These are phyloP conservation scores for Calonectria pseudoreteaudii DNA, from an alignment of 2,329 filamentous ascomycete genomes.

Conservation along the genomic window DNA sequence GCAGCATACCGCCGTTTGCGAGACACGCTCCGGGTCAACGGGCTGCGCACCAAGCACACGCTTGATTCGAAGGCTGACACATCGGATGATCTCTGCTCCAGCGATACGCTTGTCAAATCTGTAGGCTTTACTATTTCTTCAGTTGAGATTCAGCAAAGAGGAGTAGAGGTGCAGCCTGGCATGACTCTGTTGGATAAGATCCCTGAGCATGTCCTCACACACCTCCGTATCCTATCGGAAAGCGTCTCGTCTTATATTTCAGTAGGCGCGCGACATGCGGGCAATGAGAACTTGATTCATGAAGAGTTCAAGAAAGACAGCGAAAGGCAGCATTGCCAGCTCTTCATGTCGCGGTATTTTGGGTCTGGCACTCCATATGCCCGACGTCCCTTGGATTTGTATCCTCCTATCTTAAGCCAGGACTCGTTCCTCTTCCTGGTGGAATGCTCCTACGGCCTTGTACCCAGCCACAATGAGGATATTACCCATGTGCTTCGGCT, in stretches of 20 bases:
- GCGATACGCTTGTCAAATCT: slow-evolving; percentile 71
- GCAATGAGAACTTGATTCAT: slow-evolving; percentile 68
- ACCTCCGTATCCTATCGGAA: slow-evolving; percentile 89
- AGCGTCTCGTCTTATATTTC: slow-evolving; percentile 88
- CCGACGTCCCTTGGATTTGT: slow-evolving; percentile 57
- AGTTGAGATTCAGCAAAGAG: slow-evolving; percentile 91
- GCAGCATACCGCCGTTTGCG: slow-evolving; percentile 70
- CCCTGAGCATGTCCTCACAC: slow-evolving; percentile 84
- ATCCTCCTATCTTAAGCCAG: slow-evolving; percentile 70
- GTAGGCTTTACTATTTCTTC: slow-evolving; percentile 89
- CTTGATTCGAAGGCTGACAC: slow-evolving; percentile 44
- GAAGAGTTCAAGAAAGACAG: slow-evolving; percentile 76
- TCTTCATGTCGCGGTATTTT: slow-evolving; percentile 74
- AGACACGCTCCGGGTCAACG: slow-evolving; percentile 69
- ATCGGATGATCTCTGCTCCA: slow-evolving; percentile 60
- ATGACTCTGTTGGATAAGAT: slow-evolving; percentile 85
- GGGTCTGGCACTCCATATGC: slow-evolving; percentile 55
- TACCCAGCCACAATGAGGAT: slow-evolving; percentile 76
- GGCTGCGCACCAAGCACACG: slow-evolving; percentile 56
- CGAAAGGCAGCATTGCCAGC: slow-evolving; percentile 78
- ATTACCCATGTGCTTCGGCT: slow-evolving; percentile 84
- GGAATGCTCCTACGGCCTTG: slow-evolving; percentile 79
- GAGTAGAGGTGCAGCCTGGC: slow-evolving; percentile 78
- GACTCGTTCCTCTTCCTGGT: slow-evolving; percentile 86
- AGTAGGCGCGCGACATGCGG: slow-evolving; percentile 75